phyloP scores from a whole-genome alignment of 208 protist species.

The Leishmania tropica region DNA sequence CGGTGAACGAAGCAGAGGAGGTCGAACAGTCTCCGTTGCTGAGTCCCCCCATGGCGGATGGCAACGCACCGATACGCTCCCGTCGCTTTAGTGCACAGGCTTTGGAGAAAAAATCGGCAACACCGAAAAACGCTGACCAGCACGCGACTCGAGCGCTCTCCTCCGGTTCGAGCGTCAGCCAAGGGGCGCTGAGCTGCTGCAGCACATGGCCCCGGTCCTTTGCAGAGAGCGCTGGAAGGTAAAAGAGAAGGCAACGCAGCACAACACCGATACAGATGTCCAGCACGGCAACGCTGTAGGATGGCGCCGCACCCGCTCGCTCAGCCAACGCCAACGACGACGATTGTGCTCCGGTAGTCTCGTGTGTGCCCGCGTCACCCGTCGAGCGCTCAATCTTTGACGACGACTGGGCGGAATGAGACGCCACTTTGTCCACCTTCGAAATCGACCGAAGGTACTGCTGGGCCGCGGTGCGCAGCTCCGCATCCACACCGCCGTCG shows the following conservation, averaged over 20 bases:
- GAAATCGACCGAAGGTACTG: conserved; percentile 6
- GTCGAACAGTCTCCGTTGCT: not conserved
- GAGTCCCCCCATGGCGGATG: not conserved
- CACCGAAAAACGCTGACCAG: conserved; percentile 4
- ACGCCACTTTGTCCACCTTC: conserved; percentile 2
- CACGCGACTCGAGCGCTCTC: not conserved
- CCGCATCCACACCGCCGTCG: not conserved
- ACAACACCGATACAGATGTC: conserved; percentile 22
- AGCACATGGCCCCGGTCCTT: not conserved
- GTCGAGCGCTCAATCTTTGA: not conserved
- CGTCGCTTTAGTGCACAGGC: not conserved
- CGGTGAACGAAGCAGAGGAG: not conserved
- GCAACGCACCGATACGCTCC: not conserved
- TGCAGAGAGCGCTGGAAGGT: conserved; percentile 14
- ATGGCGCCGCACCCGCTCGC: not conserved
- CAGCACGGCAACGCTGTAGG: conserved; percentile 12
- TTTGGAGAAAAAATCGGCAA: not conserved
- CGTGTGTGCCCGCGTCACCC: not conserved
- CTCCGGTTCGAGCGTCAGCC: not conserved
- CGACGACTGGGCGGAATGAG: not conserved
- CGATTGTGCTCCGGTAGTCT: not conserved
- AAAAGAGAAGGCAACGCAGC: conserved; percentile 27
- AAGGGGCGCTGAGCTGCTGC: conserved; percentile 7
- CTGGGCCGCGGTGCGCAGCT: conserved; percentile 1
- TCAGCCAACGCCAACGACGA: not conserved